Evolutionary conservation across 192 early-diverging fungal genomes (phyloP), one percentile per base, ranked within the genome.

Genomic region (Cladochytrium replicatum): DNA sequence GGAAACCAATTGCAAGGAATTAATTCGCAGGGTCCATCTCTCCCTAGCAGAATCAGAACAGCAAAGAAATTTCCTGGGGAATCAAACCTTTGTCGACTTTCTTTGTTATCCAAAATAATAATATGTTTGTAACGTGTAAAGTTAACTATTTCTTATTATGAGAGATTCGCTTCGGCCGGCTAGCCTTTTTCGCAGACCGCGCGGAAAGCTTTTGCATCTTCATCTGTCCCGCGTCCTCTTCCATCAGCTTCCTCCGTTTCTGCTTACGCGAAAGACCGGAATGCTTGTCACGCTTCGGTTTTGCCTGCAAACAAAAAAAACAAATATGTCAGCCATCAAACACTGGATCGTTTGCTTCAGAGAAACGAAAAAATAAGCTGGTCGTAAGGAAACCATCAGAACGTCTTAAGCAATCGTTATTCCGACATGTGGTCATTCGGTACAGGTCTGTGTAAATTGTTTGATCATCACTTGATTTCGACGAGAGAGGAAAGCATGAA

Each of bases 251-350:
- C 15, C 48, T 23, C 2, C 75, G 62, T 47, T 70, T 72, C 48
- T 75, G 52, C 44, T 67, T 61, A 8, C 75, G 52, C 17, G 59
- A 59, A 8, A 78, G 59, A 23, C 75, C 75, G 40, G 56, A 56
- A 27, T 66, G 48, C 25, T 50, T 52, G 15, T 38, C 41, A 2
- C 75, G 62, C 40, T 72, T 68, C 17, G 63, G 64, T 21, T 50
- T 41, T 21, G 50, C 23, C 48, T 54, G 15, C 19, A 39, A 13
- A 39, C 38, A 21, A 21, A 25, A 32, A 15, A 22, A n/a, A n/a
- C n/a, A n/a, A n/a, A n/a, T n/a, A 29, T 9, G 29, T 28, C 40
- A 43, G 21, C 43, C 15, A 21, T 5, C 40, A 21, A 13, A 6
- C 13, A n/a, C 25, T 27, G 39, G 39, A 9, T 27, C 0, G 26